phyloP scores from a whole-genome alignment of 2,329 filamentous ascomycete genomes.

The Celoporthe dispersa region DNA sequence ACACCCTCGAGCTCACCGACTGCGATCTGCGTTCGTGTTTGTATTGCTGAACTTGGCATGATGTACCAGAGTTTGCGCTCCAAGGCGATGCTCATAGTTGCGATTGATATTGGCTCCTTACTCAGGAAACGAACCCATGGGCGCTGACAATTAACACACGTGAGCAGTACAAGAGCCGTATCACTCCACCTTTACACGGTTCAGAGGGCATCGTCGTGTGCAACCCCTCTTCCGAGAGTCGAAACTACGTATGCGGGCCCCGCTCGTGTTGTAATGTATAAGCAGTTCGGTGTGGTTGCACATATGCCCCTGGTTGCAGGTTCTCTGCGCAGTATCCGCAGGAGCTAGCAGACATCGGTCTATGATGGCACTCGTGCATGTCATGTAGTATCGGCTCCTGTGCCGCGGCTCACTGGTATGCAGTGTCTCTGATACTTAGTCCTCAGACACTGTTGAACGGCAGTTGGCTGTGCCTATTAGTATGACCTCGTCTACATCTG shows the following conservation, averaged over 20 bases:
- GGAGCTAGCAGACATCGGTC: neutral
- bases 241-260: neutral
- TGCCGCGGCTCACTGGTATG: neutral
- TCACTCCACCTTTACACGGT: neutral
- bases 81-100: too few relatives aligned
- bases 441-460: neutral
- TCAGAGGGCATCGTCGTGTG: neutral
- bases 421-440: neutral
- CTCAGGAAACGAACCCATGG: neutral
- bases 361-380: neutral
- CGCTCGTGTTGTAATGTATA: neutral
- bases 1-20: neutral
- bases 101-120: neutral
- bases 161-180: neutral
- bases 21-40: too few relatives aligned
- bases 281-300: neutral
- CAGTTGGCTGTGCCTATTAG: neutral
- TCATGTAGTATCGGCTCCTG: neutral
- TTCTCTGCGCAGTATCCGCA: neutral
- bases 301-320: neutral
- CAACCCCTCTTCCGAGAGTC: neutral
- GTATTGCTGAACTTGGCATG: neutral
- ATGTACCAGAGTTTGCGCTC: too few relatives aligned
- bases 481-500: neutral
- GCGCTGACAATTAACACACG: neutral